A percentile compares a stretch with the other conserved stretches of the same genome.
Conservation (phyloP, 768 basidiomycete species). For the Vishniacozyma victoriae region DNA sequence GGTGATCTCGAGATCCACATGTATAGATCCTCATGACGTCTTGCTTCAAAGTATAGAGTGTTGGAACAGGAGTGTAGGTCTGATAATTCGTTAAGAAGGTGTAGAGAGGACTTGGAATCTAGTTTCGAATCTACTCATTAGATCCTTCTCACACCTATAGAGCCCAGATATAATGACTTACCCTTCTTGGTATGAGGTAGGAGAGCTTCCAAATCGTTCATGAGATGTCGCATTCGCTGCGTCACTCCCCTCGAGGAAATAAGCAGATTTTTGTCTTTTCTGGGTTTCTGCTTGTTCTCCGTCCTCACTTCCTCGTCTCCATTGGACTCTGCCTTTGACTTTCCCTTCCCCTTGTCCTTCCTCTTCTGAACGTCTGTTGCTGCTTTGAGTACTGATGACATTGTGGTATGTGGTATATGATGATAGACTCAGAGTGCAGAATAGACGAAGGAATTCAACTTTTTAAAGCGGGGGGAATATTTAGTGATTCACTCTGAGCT, state of each 20-base stretch:
- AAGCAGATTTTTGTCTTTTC: slow-evolving; percentile 91
- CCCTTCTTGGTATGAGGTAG: slow-evolving; percentile 97
- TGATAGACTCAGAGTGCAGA: not conserved
- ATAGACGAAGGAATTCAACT: not conserved
- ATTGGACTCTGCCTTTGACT: slow-evolving; percentile 1
- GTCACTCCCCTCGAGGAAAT: slow-evolving; percentile 91
- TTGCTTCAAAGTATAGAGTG: slow-evolving; percentile 91
- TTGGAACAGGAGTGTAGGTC: slow-evolving; percentile 98
- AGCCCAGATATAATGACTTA: slow-evolving; percentile 44
- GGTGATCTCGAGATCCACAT: slow-evolving; percentile 95
- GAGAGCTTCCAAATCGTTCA: slow-evolving; percentile 85
- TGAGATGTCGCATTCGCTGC: slow-evolving; percentile 92
- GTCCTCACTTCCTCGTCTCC: not conserved
- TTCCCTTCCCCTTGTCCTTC: slow-evolving; percentile 22
- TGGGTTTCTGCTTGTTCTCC: slow-evolving; percentile 55
- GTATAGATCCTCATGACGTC: slow-evolving; percentile 91
- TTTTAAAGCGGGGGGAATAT: not conserved
- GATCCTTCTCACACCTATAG: not conserved
- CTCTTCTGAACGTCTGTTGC: slow-evolving; percentile 16
- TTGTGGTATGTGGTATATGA: slow-evolving; percentile 3
- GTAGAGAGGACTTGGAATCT: slow-evolving; percentile 89
- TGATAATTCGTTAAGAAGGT: slow-evolving; percentile 88
- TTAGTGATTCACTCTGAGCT: too few species aligned
- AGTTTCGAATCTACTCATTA: slow-evolving; percentile 76
- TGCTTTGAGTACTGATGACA: slow-evolving; percentile 30